Evolutionary conservation across 2,329 filamentous ascomycete species (phyloP), one percentile per base, ranked within the genome.

Genomic region (Colletotrichum horii): DNA sequence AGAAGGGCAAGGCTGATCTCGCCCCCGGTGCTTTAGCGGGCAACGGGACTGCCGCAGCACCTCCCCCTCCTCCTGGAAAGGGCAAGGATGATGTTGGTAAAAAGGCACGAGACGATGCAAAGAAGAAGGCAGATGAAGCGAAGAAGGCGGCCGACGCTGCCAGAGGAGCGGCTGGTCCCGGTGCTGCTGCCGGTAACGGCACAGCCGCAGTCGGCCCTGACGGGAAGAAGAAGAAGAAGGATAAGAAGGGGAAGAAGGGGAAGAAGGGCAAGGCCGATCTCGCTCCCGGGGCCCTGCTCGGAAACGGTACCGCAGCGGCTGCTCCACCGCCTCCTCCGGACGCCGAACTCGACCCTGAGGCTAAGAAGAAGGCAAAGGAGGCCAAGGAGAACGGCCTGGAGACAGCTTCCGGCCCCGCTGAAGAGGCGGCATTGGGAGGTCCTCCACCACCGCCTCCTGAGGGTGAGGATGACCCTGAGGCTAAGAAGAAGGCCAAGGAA

Each of bases 401-500:
- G 4, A n/a, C 30, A 22, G 52, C 66, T 12, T 30, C 66, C 6
- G 66, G 66, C 7, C 48, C 66, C 2, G 66, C 66, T 14, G 66
- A 43, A 32, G 48, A 68, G 14, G 66, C 66, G 16, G 43, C 65
- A 3, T 4, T 55, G 28, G 52, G 19, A 52, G 43, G 43, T 4
- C 43, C 43, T 24, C n/a, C 43, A 4, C 61, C n/a, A 1, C 30
- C 26, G 2, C 19, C 30, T 66, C 19, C 48, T 8, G 55, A 60
- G 16, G 52, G 52, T 19, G 58, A 69, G 19, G 66, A 61, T 9
- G 70, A 61, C 6, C 30, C 69, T 26, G 67, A 71, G 6, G 34
- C 26, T 1, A 48, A 48, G 4, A 74, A 74, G 71, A 71, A 74
- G 19, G 71, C 67, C 19, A 71, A 74, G 36, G 66, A 74, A 36